These are phyloP conservation scores for Geum urbanum DNA, from an alignment of 306 rosid species.

Conservation along the genomic window DNA sequence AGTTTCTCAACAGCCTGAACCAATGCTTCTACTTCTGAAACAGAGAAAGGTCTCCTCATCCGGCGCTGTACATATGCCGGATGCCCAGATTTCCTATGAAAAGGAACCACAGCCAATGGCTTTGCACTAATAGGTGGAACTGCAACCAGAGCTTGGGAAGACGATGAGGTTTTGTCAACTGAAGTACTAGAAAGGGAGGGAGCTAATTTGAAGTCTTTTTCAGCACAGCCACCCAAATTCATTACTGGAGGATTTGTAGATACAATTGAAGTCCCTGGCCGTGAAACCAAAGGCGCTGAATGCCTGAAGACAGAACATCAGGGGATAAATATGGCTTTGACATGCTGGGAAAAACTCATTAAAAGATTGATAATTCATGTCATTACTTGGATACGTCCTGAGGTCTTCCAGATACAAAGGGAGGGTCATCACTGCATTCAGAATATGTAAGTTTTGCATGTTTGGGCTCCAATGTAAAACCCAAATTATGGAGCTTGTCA, in stretches of 20 bases:
- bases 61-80: slow-evolving; percentile 59
- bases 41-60: slow-evolving; percentile 79
- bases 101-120: slow-evolving; percentile 59
- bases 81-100: slow-evolving; percentile 48
- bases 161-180: slow-evolving; percentile 36
- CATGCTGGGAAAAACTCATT: not conserved
- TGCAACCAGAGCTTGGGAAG: slow-evolving; percentile 50
- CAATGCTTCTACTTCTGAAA: slow-evolving; percentile 74
- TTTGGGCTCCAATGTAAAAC: slow-evolving; percentile 67
- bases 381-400: slow-evolving; percentile 43
- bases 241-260: slow-evolving; percentile 32
- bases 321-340: slow-evolving; percentile 17
- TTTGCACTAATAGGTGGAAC: slow-evolving; percentile 57
- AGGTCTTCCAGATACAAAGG: slow-evolving; percentile 26
- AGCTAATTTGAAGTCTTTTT: slow-evolving; percentile 33
- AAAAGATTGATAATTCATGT: slow-evolving; percentile 10
- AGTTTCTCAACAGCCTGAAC: slow-evolving; percentile 78
- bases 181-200: slow-evolving; percentile 38
- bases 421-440: slow-evolving; percentile 31
- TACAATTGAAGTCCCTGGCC: slow-evolving; percentile 39
- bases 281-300: slow-evolving; percentile 41
- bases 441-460: slow-evolving; percentile 33
- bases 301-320: slow-evolving; percentile 40
- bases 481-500: slow-evolving; percentile 52
- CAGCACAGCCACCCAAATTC: slow-evolving; percentile 39